Evolutionary conservation across 2,329 filamentous ascomycete species (phyloP), one percentile per base, ranked within the genome.

Genomic region (Phyllosticta citrichinensis): DNA sequence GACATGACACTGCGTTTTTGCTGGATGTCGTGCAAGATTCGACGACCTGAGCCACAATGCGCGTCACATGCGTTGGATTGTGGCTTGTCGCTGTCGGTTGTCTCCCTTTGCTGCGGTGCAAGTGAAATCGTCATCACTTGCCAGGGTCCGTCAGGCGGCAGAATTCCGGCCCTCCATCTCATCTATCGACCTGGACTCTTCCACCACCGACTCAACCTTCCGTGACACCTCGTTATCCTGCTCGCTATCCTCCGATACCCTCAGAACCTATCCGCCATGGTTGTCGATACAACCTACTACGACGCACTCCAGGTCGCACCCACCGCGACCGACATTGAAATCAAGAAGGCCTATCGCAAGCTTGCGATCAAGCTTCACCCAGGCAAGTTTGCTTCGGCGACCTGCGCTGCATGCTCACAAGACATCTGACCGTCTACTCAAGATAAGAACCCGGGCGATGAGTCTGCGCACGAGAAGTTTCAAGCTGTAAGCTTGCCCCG

Each of bases 401-500:
- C 3, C 2, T 33, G 54, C 55, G 55, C 35, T 35, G 24, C n/a
- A 2, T 52, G 40, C 17, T n/a, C 9, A 52, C 65, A 66, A 30
- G 58, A 17, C 11, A 51, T 57, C 47, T 55, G 52, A 47, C 61
- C 17, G 62, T 24, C 61, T 50, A 33, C 58, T 57, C 61, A 71
- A 90, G 94, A 99, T 79, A 99, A 99, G 81, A 99, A 99, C 76
- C 94, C 93, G 62, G 90, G 92, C 70, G 94, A 99, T 73, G 92
- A 94, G 66, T 91, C 88, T 24, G 94, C 94, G 47, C 90, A 96
- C 77, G 89, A 87, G 71, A 93, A 92, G 75, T 99, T 99, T 77
- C 94, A 99, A 78, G 86, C 84, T 63, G 92, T 95, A 76, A 62
- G 76, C 68, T 51, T 17, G 59, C 33, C 50, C 4, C 20, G 19